Conservation (phyloP, 257 asterid genomes). For the Ehretia macrophylla region DNA sequence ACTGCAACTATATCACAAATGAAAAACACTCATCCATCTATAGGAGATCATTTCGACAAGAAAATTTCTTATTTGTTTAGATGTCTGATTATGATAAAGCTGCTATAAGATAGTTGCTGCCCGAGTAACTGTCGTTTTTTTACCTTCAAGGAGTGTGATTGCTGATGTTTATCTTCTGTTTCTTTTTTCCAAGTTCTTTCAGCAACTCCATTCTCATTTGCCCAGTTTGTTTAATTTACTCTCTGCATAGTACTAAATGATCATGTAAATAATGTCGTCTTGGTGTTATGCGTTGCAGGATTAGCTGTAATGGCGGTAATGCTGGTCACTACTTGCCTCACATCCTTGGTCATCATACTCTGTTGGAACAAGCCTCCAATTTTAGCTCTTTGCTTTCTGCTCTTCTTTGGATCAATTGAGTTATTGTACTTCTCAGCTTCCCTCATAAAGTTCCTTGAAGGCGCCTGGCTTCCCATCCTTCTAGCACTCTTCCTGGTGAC, state of each 20-base stretch:
- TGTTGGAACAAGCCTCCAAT: conserved; percentile 93
- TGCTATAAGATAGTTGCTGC: too few relatives aligned
- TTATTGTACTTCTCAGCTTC: conserved; percentile 90
- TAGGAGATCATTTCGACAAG: too few relatives aligned
- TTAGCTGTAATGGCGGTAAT: conserved; percentile 95
- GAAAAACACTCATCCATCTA: too few relatives aligned
- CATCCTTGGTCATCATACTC: conserved; percentile 81
- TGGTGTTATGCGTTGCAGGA: conserved; percentile 38
- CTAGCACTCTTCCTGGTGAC: conserved; percentile 90
- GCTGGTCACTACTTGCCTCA: conserved; percentile 96
- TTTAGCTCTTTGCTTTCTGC: conserved; percentile 66
- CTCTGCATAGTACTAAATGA: neutral
- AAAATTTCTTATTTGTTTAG: too few relatives aligned
- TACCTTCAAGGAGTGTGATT: too few relatives aligned
- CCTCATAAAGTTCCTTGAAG: conserved; percentile 83
- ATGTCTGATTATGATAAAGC: too few relatives aligned
- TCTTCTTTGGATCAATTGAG: conserved; percentile 85
- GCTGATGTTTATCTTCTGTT: too few relatives aligned
- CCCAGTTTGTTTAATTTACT: neutral
- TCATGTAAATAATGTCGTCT: neutral
- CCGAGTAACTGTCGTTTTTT: too few relatives aligned
- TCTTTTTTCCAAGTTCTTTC: too few relatives aligned
- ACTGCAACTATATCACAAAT: too few relatives aligned
- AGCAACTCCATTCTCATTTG: neutral
- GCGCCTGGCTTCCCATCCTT: conserved; percentile 97